Base-by-base conservation (phyloP, 805 yeast species). In the Yarrowia sp. region DNA sequence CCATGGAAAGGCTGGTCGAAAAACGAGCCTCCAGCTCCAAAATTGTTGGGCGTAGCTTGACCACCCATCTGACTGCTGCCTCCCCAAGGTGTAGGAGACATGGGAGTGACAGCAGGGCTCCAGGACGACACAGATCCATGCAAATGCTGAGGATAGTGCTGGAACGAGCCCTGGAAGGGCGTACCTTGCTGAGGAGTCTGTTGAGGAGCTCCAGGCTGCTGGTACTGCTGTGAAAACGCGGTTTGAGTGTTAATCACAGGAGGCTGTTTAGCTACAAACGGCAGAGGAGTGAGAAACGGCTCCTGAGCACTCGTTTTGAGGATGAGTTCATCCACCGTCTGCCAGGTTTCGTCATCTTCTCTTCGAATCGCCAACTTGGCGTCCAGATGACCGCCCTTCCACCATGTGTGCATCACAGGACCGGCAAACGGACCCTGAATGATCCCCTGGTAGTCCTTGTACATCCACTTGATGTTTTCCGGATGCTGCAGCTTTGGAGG, bases 401-500 rank as follows among this genome's bases (percentile, higher is more conserved):
- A 84, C 97, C 97, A 90, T 61, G 79, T 84, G 68, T 89, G 92
- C 97, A 90, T 90, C 75, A 82, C 76, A 31, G 75, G 73, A 2
- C 92, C 91, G 53, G 79, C 79, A 75, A 90, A 90, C 3, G 97
- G 96, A 22, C 97, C 97, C 73, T 90, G 96, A 67, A 84, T 86
- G 60, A 76, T 80, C 4, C 89, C 90, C 44, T 80, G 74, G 0
- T 90, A 85, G 73, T 90, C 97, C 64, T 86, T 76, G 73, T 90
- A 90, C 66, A 77, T 76, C 97, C 97, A 90, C 57, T 80, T 76
- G 69, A 86, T 79, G 61, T 78, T 74, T 33, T 74, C 78, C 1
- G 85, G 80, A 1, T 76, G 70, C 13, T 69, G 32, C 48, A 81
- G 43, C 10, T 22, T 33, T 9, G 70, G 69, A 3, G 65, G 22